These are phyloP conservation scores for Neofusicoccum cordaticola DNA, from an alignment of 2,329 filamentous ascomycete species.

Conservation along the genomic window DNA sequence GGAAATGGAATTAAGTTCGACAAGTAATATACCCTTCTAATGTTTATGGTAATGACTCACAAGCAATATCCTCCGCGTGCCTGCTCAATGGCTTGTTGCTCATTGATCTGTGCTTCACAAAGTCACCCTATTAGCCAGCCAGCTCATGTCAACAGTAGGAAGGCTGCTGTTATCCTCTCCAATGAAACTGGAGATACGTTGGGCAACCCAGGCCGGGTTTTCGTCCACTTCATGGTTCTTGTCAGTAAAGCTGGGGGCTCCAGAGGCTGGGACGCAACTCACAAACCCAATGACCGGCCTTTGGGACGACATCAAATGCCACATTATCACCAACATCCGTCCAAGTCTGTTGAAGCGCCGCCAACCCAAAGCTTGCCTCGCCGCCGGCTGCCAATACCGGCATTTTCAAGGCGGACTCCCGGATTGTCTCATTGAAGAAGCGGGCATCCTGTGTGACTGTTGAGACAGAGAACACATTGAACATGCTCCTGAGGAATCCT, in stretches of 20 bases:
- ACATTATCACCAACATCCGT: slow-evolving; percentile 25
- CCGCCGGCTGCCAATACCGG: slow-evolving; percentile 35
- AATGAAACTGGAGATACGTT: too few relatives aligned
- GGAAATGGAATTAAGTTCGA: neutral
- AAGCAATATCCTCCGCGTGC: too few relatives aligned
- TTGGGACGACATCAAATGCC: slow-evolving; percentile 33
- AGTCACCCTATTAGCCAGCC: too few relatives aligned
- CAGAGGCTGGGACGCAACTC: neutral
- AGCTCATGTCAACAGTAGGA: too few relatives aligned
- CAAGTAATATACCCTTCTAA: neutral
- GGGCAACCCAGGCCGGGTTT: too few relatives aligned
- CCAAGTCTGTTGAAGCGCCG: slow-evolving; percentile 22
- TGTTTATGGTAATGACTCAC: neutral
- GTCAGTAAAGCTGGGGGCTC: too few relatives aligned
- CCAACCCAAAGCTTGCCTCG: slow-evolving; percentile 33
- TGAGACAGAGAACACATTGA: slow-evolving; percentile 35
- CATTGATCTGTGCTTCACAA: too few relatives aligned
- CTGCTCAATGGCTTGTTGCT: too few relatives aligned
- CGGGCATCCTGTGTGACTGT: slow-evolving; percentile 33
- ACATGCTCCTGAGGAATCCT: slow-evolving; percentile 42
- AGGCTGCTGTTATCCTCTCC: too few relatives aligned
- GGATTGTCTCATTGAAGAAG: slow-evolving; percentile 37
- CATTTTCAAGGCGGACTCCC: slow-evolving; percentile 25
- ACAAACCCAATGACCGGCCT: slow-evolving; percentile 42
- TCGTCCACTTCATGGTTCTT: too few relatives aligned